These are phyloP conservation scores for Blastobotrys petasosporus DNA, from an alignment of 1,139 yeast genomes.

Conservation along the genomic window DNA sequence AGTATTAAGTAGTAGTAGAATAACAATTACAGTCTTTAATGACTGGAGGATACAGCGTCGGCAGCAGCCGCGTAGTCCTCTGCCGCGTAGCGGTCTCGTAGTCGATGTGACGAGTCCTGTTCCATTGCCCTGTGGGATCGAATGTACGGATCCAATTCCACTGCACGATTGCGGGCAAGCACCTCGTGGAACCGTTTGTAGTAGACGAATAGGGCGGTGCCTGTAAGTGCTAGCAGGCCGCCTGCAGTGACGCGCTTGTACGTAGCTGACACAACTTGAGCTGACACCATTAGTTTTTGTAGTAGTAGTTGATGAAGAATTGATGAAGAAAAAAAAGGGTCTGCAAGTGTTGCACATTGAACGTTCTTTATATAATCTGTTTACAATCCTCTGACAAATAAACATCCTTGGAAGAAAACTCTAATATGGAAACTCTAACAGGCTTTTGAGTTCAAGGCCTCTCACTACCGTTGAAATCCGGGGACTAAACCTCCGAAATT, in stretches of 20 bases:
- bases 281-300: too few species aligned
- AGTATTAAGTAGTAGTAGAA: neutral
- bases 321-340: too few species aligned
- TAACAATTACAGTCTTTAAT: neutral
- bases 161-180: neutral
- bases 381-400: too few species aligned
- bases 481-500: too few species aligned
- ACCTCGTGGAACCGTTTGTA: neutral
- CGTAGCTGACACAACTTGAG: neutral
- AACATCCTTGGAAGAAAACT: too few species aligned
- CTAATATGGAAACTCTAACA: too few species aligned
- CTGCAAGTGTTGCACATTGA: too few species aligned
- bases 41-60: neutral
- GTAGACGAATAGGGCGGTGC: neutral
- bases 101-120: neutral
- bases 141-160: neutral
- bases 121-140: neutral
- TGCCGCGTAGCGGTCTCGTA: neutral
- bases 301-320: too few species aligned
- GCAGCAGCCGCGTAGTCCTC: neutral
- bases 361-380: too few species aligned
- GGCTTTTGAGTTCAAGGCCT: too few species aligned
- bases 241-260: conserved; percentile 1
- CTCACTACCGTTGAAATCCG: too few species aligned
- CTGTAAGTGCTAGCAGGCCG: neutral